Evolutionary conservation across 768 basidiomycete species (phyloP).

Genomic region (Obba rivulosa): DNA sequence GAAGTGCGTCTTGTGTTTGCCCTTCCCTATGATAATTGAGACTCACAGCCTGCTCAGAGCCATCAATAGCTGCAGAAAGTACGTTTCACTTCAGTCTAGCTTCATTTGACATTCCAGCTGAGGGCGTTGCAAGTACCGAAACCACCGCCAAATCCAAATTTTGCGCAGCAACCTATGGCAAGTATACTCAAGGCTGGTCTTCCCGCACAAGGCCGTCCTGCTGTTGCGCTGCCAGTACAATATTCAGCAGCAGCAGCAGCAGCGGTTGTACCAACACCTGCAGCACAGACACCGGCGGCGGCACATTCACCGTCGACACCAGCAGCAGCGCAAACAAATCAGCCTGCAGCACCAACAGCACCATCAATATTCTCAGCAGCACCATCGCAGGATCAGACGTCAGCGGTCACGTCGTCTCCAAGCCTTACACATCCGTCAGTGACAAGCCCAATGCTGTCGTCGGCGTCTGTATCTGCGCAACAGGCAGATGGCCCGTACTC

Average conservation of each 20-base stretch:
- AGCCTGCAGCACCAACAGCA: slow-evolving; percentile 35
- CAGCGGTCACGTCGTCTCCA: slow-evolving; percentile 55
- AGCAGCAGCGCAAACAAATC: slow-evolving; percentile 24
- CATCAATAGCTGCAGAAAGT: slow-evolving; percentile 62
- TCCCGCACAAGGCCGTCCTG: slow-evolving; percentile 51
- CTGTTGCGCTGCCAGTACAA: slow-evolving; percentile 70
- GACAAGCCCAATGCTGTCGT: slow-evolving; percentile 78
- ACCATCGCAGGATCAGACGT: slow-evolving; percentile 30
- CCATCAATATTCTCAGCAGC: slow-evolving; percentile 31
- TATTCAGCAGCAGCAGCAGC: slow-evolving; percentile 91
- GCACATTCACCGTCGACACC: slow-evolving; percentile 31
- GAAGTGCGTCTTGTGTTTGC: slow-evolving; percentile 51
- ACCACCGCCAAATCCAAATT: slow-evolving; percentile 77
- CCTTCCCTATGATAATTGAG: neutral
- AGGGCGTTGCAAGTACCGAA: slow-evolving; percentile 41
- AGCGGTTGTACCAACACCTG: slow-evolving; percentile 35
- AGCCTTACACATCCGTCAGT: slow-evolving; percentile 83
- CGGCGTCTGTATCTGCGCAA: slow-evolving; percentile 51
- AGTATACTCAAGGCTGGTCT: slow-evolving; percentile 72
- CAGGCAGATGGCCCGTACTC: slow-evolving; percentile 66
- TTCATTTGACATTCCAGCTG: slow-evolving; percentile 3
- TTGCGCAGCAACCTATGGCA: slow-evolving; percentile 72
- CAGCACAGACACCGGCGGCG: slow-evolving; percentile 33
- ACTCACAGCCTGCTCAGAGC: slow-evolving; percentile 40
- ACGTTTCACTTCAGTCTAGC: slow-evolving; percentile 14